Evolutionary conservation across 768 basidiomycete species (phyloP), one percentile per base, ranked within the genome.

Genomic region (Leccinum fibrillosum): DNA sequence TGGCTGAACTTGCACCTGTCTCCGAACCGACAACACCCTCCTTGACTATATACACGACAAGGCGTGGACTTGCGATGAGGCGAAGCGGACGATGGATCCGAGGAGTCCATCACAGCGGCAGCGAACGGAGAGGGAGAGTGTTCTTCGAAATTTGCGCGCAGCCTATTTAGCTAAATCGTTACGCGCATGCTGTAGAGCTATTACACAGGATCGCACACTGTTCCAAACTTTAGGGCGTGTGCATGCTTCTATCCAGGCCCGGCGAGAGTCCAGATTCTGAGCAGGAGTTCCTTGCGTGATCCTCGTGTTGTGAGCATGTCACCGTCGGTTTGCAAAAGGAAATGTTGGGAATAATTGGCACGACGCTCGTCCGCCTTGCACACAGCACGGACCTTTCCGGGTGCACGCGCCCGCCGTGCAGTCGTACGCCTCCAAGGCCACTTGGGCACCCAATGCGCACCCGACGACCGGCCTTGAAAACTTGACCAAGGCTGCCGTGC

Each of bases 1-100:
- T 74, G 71, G 15, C 60, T 58, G 17, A 56, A 69, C 60, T 19
- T 67, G 60, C 71, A 72, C 42, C 52, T 62, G 45, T 60, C 56
- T 23, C 71, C 71, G 37, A 49, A 72, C 32, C 62, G 73, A 64
- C 71, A 72, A 17, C 52, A 13, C 0, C 8, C 37, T 39, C 73
- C 73, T 56, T 67, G 65, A 47, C 10, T 32, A 34, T 72, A 51
- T 5, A 51, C 15, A 25, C 66, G 71, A 19, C 71, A 72, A 3
- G 65, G 60, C 21, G 1, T 5, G n/a, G 57, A 19, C 50, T 56
- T 65, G 47, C 42, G 56, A 32, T 7, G 37, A 39, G 37, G 8
- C 4, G 17, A 10, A 2, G 12, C 25, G 17, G 30, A 3, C 4
- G 55, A 6, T 28, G 21, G 50, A 8, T 25, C 26, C 1, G 51